A percentile compares a stretch with the other conserved stretches of the same genome.
phyloP scores from a whole-genome alignment of 208 protist species.

The Trypanosoma avium region DNA sequence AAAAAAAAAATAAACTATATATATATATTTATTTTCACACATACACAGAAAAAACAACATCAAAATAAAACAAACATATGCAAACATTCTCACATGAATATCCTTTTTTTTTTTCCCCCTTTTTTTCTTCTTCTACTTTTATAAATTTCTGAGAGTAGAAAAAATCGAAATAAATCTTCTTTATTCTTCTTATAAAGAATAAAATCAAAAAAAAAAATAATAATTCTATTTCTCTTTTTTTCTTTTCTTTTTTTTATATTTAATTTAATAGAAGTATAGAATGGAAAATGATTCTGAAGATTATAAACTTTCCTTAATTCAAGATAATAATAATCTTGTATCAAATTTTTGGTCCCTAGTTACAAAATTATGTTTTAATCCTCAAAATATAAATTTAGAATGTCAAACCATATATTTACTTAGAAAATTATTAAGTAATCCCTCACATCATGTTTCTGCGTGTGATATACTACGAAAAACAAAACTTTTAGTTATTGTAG shows the following conservation, averaged over 20 bases:
- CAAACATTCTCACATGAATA: too few relatives aligned
- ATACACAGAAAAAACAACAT: too few relatives aligned
- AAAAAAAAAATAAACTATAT: conserved; percentile 42
- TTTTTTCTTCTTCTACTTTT: too few relatives aligned
- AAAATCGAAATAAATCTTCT: too few relatives aligned
- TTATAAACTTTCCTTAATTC: not conserved
- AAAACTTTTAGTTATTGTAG: conserved; percentile 9
- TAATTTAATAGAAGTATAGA: conserved; percentile 9
- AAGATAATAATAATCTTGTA: not conserved
- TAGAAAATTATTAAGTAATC: not conserved
- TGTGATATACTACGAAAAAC: conserved; percentile 19
- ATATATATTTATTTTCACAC: conserved; percentile 5
- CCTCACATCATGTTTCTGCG: conserved; percentile 1
- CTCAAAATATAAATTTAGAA: conserved; percentile 12
- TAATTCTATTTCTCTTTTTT: conserved; percentile 11
- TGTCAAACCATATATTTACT: conserved; percentile 14
- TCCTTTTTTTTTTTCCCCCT: too few relatives aligned
- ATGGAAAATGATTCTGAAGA: conserved; percentile 12
- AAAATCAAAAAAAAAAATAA: too few relatives aligned
- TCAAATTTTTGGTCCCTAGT: conserved; percentile 4
- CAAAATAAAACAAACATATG: too few relatives aligned
- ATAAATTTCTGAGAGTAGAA: too few relatives aligned
- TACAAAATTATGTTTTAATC: conserved; percentile 4
- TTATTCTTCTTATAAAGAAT: too few relatives aligned
- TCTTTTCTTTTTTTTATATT: conserved; percentile 26